These are phyloP conservation scores for Artemisia argyi DNA, from an alignment of 129 eudicot genomes.

Conservation along the genomic window DNA sequence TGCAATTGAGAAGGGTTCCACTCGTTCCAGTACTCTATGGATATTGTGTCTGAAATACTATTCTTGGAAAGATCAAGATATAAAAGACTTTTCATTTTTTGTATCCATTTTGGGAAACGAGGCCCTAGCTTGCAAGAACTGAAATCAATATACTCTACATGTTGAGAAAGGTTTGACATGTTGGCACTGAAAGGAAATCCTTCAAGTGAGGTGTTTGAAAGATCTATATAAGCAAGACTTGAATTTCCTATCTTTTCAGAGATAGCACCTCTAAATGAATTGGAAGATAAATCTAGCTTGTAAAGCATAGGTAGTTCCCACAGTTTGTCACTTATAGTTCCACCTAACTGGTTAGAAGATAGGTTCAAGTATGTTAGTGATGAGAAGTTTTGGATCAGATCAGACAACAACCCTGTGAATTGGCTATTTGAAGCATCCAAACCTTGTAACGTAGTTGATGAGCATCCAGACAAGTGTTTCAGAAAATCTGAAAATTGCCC, in stretches of 20 bases:
- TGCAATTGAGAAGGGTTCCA: not conserved
- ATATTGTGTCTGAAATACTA: not conserved
- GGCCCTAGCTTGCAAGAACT: constrained; percentile 16
- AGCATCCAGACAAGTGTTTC: not conserved
- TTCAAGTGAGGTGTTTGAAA: constrained; percentile 1
- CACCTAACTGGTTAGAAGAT: too few relatives aligned
- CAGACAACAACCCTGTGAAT: too few relatives aligned
- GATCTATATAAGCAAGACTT: not conserved
- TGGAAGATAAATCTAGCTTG: not conserved
- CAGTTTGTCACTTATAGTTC: not conserved
- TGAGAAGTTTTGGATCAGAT: too few relatives aligned
- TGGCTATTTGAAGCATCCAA: too few relatives aligned
- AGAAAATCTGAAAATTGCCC: not conserved
- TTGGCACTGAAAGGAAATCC: not conserved
- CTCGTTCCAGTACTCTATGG: not conserved
- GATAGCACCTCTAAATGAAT: not conserved
- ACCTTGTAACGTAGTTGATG: not conserved
- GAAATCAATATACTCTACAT: not conserved
- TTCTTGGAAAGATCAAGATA: not conserved
- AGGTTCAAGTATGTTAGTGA: too few relatives aligned
- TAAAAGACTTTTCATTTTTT: not conserved
- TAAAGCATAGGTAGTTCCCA: not conserved
- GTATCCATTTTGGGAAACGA: constrained; percentile 8
- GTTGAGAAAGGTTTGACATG: not conserved
- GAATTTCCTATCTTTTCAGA: not conserved